phyloP scores from a whole-genome alignment of 2,329 filamentous ascomycete genomes.

The Dactylellina drechsleri region DNA sequence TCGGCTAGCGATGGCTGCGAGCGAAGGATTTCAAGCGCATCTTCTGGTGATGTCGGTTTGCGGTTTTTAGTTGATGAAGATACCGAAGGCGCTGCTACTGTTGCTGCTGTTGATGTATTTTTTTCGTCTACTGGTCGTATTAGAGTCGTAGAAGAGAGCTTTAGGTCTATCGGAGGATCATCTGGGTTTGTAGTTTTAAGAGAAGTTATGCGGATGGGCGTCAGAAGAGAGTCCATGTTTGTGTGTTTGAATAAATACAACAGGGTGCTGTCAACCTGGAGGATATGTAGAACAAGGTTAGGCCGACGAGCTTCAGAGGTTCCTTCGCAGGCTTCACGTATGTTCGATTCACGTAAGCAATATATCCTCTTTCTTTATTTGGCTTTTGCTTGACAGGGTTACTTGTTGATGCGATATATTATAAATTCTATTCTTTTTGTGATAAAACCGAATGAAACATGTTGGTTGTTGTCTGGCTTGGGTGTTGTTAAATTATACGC shows the following conservation, averaged over 20 bases:
- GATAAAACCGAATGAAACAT: conserved; percentile 10
- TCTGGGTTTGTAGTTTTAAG: conserved; percentile 47
- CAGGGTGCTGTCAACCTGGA: no score
- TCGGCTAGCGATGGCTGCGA: conserved; percentile 41
- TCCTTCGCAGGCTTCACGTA: neutral
- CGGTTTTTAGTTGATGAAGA: conserved; percentile 14
- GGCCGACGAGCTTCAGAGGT: no score
- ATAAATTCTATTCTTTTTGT: no score
- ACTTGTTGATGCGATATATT: no score
- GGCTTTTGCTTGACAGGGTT: no score
- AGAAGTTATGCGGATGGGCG: conserved; percentile 48
- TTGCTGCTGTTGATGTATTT: neutral
- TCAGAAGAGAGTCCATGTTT: conserved; percentile 47
- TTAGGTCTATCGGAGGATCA: conserved; percentile 38
- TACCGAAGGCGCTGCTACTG: neutral
- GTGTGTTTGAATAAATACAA: no score
- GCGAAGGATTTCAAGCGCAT: conserved; percentile 47
- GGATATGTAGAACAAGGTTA: no score
- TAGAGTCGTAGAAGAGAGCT: conserved; percentile 36
- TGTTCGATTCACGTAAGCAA: conserved; percentile 7
- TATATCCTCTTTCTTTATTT: no score
- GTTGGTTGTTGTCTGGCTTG: neutral
- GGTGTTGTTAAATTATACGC: neutral
- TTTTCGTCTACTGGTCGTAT: conserved; percentile 27
- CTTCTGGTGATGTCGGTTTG: conserved; percentile 39